Base-by-base conservation (phyloP, 2,329 filamentous ascomycete species). In the Aspergillus caelatus region DNA sequence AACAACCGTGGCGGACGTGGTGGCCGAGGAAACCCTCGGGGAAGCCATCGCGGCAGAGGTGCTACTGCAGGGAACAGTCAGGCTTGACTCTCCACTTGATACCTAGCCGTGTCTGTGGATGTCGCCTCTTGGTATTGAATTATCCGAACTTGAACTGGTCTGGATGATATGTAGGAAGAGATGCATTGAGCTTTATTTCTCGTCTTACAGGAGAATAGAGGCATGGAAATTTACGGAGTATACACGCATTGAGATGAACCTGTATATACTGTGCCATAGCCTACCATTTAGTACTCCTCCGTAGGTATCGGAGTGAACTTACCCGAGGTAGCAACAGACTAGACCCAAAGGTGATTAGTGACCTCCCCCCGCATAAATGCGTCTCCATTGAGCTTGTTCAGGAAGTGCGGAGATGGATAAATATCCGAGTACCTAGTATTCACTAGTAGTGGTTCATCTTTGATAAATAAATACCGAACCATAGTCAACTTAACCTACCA, bases 1-100 rank as follows among this genome's bases (percentile, higher is more conserved):
- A 77, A 80, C 43, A 69, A 67, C n/a, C 73, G 79, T 30, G 73
- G 75, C 58, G 75, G 77, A 48, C 74, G 75, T 61, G 78, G 78
- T 28, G 70, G 75, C 39, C 75, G 76, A 39, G 71, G 76, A 52
- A 63, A 65, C 23, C 55, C 50, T 28, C 64, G 67, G 52, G 68
- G 48, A 14, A n/a, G 60, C 16, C 39, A 65, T 34, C 74, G 74
- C 53, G 75, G 73, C 53, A 67, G 74, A 58, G 74, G 75, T 36
- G 68, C 36, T 21, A 58, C 56, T 41, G 53, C 58, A n/a, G 59
- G 60, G 45, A 58, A 60, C 6, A 55, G 57, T 28, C 53, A 53
- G 28, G 52, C 19, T 52, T 55, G 32, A 55, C 9, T 19, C 32
- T 55, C 3, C 28, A 28, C 34, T 36, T 48, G 5, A 26, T n/a